Evolutionary conservation across 805 yeast genomes (phyloP).

Genomic region (Saccharomycopsis olivae): DNA sequence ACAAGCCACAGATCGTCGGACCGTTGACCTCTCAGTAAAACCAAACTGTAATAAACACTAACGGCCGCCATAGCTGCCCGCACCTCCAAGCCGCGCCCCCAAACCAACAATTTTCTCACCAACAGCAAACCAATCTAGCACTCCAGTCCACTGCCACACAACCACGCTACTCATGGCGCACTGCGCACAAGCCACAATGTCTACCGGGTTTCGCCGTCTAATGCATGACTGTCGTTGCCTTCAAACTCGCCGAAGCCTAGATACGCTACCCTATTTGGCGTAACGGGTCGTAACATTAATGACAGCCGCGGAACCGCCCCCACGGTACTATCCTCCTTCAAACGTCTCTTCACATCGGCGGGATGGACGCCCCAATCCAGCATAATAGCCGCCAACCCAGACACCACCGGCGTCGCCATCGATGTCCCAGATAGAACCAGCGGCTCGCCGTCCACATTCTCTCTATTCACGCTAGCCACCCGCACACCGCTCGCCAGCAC

Average conservation of each 20-base stretch:
- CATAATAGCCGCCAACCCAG: conserved; percentile 51
- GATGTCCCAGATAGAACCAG: conserved; percentile 59
- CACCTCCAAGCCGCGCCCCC: too few species aligned
- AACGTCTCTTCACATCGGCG: conserved; percentile 29
- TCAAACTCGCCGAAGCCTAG: conserved; percentile 1
- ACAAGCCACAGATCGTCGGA: too few species aligned
- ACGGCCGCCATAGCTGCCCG: too few species aligned
- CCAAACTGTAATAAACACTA: too few species aligned
- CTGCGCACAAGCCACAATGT: too few species aligned
- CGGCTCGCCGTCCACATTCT: conserved; percentile 21
- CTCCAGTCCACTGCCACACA: too few species aligned
- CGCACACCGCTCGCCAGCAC: conserved; percentile 74
- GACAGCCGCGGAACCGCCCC: conserved; percentile 38
- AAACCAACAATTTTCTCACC: too few species aligned
- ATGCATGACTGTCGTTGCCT: neutral
- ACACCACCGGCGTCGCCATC: conserved; percentile 69
- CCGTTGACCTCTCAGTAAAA: too few species aligned
- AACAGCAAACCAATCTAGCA: too few species aligned
- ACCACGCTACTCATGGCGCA: too few species aligned
- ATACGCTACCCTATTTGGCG: conserved; percentile 49
- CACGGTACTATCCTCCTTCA: conserved; percentile 37
- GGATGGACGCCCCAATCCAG: conserved; percentile 41
- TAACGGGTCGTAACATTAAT: conserved; percentile 35
- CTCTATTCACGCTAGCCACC: conserved; percentile 27
- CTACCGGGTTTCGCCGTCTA: too few species aligned